phyloP scores from a whole-genome alignment of 306 rosid species.

The Adenanthera pavonina region DNA sequence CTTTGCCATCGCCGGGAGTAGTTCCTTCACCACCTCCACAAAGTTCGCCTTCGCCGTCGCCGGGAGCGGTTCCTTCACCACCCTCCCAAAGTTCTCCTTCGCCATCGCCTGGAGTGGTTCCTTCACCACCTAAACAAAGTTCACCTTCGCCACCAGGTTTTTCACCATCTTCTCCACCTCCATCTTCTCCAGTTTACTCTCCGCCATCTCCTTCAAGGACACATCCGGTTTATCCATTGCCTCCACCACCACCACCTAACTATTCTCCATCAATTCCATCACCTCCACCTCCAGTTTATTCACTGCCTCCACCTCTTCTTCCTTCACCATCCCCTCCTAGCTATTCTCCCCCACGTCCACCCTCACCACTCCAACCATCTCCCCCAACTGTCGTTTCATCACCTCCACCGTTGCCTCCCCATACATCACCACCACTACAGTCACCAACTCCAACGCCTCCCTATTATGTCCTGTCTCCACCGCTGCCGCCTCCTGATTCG shows the following conservation, averaged over 20 bases:
- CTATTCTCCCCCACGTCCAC: neutral
- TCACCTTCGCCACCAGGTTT: conserved; percentile 10
- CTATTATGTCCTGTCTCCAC: neutral
- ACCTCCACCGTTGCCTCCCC: neutral
- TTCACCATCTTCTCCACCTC: neutral
- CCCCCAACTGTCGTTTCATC: neutral
- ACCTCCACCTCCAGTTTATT: neutral
- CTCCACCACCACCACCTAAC: neutral
- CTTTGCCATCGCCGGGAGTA: neutral
- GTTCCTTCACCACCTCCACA: conserved; percentile 33
- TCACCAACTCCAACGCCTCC: neutral
- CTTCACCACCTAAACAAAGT: conserved; percentile 41
- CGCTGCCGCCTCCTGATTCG: neutral
- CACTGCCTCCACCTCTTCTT: conserved; percentile 1
- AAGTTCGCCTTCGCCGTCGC: neutral
- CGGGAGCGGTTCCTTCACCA: conserved; percentile 16
- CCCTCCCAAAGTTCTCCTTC: neutral
- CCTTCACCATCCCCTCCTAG: neutral
- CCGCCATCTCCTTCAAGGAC: neutral
- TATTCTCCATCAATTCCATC: conserved; percentile 7
- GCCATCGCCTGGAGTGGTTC: neutral
- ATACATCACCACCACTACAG: neutral
- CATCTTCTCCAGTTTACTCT: conserved; percentile 16
- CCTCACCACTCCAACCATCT: neutral
- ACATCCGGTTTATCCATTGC: neutral